phyloP scores from a whole-genome alignment of 2,329 filamentous ascomycete species.

The Epichloe coenophiala region DNA sequence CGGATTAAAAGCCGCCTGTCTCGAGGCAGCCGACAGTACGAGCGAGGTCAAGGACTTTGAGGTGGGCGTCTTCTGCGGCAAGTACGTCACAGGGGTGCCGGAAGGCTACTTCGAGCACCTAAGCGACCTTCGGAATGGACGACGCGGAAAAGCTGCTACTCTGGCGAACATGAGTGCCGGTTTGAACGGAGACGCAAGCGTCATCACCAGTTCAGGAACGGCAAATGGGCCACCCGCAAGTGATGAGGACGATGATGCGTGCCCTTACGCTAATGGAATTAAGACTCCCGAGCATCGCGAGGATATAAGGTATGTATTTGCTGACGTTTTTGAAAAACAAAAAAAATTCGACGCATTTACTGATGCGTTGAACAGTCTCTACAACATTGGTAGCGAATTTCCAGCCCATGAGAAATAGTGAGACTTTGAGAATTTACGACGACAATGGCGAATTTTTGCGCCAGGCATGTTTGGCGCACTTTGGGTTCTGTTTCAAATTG shows the following conservation, averaged over 20 bases:
- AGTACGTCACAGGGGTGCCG: conserved; percentile 70
- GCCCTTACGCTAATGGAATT: background rate
- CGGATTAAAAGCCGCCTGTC: conserved; percentile 59
- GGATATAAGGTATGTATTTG: conserved; percentile 4
- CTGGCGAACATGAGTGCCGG: background rate
- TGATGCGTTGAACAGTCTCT: background rate
- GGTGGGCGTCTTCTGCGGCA: conserved; percentile 81
- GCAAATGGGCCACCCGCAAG: background rate
- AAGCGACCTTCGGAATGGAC: conserved; percentile 50
- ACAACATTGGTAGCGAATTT: background rate
- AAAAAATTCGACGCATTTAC: too few species aligned
- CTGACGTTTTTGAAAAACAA: too few species aligned
- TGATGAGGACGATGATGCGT: background rate
- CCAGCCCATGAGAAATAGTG: background rate
- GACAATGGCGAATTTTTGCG: too few species aligned
- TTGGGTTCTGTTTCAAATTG: too few species aligned
- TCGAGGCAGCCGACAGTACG: conserved; percentile 46
- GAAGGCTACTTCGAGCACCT: conserved; percentile 74
- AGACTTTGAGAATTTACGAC: too few species aligned
- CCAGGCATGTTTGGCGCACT: too few species aligned
- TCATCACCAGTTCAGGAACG: background rate
- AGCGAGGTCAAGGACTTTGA: conserved; percentile 55
- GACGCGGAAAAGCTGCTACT: conserved; percentile 27
- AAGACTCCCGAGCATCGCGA: conserved; percentile 1
- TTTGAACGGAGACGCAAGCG: background rate